Base-by-base conservation (phyloP, 2,329 filamentous ascomycete species). In the Colletotrichum musae region DNA sequence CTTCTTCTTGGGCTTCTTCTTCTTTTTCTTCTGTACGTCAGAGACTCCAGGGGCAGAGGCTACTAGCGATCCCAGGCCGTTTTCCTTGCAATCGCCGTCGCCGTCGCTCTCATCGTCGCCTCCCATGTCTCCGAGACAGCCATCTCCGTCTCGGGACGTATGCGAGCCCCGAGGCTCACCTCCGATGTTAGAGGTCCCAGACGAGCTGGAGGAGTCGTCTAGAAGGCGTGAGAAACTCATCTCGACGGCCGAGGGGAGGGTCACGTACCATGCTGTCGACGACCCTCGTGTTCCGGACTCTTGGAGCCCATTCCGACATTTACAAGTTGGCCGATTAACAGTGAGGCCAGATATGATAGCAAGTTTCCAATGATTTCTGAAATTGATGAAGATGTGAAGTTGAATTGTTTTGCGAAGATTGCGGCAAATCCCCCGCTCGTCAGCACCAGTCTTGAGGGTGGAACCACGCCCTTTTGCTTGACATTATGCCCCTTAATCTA, bases 1-100 rank as follows among this genome's bases (percentile, higher is more conserved):
- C 60, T 70, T 72, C 64, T 74, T 70, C 58, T 72, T 71, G 26
- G 59, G 47, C 58, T 48, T 72, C 64, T 68, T 68, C 26, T 57
- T 52, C 43, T 70, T 70, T 36, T 52, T 68, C 62, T 70, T 65
- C 13, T 18, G n/a, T 24, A 21, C 47, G 12, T 50, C 18, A 5
- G 47, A 16, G 12, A 15, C 47, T 18, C 47, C 47, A 13, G 47
- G n/a, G 5, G 12, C 47, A 18, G 41, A 4, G 16, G 41, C 16
- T 43, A 15, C 41, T 43, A 43, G 41, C 41, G 41, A 43, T 43
- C 41, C 41, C 41, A 43, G 15, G 15, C 41, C 16, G 13, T 15
- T n/a, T 43, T 43, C 41, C 41, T 43, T 43, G 41, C 41, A 43
- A 43, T 43, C 41, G 41, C 41, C 41, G 16, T 50, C 47, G 47